Evolutionary conservation across 371 early-diverging fungal genomes (phyloP).

Genomic region (Mortierella sp.): DNA sequence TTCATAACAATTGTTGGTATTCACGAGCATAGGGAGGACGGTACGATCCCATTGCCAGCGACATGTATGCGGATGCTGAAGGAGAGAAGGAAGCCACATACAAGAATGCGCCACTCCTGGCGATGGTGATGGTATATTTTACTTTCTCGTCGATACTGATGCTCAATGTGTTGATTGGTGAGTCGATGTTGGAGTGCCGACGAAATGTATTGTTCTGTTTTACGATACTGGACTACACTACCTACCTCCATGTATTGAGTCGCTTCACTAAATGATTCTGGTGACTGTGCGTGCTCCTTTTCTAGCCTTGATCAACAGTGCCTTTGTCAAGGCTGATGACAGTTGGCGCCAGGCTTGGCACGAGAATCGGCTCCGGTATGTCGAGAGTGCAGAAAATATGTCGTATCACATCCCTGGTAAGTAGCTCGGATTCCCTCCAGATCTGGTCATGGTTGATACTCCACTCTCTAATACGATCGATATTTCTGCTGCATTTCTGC

Average conservation of each 20-base stretch:
- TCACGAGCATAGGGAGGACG: slow-evolving; percentile 8
- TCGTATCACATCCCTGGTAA: slow-evolving; percentile 19
- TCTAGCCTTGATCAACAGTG: slow-evolving; percentile 24
- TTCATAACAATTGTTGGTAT: too few relatives aligned
- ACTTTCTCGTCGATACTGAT: slow-evolving; percentile 28
- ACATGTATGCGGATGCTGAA: too few relatives aligned
- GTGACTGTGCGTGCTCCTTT: background rate
- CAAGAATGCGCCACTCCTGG: too few relatives aligned
- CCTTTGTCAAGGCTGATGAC: slow-evolving; percentile 21
- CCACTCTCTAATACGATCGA: too few relatives aligned
- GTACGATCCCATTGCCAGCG: slow-evolving; percentile 13
- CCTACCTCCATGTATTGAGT: too few relatives aligned
- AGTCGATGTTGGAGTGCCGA: too few relatives aligned
- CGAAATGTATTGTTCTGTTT: too few relatives aligned
- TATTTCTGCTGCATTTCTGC: background rate
- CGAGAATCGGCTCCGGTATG: slow-evolving; percentile 18
- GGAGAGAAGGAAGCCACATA: too few relatives aligned
- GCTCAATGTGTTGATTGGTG: slow-evolving; percentile 35
- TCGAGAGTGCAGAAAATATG: slow-evolving; percentile 29
- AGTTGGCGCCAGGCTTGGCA: slow-evolving; percentile 22
- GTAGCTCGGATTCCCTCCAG: too few relatives aligned
- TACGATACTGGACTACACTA: too few relatives aligned
- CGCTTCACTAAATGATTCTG: background rate
- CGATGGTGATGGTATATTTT: slow-evolving; percentile 23
- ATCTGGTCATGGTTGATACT: too few relatives aligned